These are phyloP conservation scores for Phytophthora tentaculata DNA, from an alignment of 352 stramenopile species.

Conservation along the genomic window DNA sequence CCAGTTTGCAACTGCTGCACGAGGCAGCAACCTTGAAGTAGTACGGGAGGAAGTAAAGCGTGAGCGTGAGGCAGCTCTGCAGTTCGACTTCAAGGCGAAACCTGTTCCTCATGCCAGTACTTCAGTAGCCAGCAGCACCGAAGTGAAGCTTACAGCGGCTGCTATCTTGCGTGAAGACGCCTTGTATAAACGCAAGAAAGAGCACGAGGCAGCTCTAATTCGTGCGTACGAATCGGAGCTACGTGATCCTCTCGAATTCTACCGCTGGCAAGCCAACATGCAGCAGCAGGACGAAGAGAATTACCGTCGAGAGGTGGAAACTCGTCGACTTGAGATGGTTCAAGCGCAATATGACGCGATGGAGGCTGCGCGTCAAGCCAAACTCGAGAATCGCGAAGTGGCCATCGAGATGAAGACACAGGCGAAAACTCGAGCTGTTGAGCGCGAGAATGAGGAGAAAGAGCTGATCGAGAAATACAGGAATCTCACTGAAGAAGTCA, in stretches of 20 bases:
- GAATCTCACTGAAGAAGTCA: slow-evolving; percentile 64
- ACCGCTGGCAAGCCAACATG: slow-evolving; percentile 91
- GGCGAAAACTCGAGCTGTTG: slow-evolving; percentile 64
- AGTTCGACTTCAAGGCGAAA: slow-evolving; percentile 84
- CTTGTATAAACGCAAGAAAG: slow-evolving; percentile 92
- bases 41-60: slow-evolving; percentile 76
- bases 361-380: slow-evolving; percentile 65
- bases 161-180: slow-evolving; percentile 93
- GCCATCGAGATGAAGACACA: slow-evolving; percentile 82
- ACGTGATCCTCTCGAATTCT: slow-evolving; percentile 91
- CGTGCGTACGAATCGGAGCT: slow-evolving; percentile 91
- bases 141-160: slow-evolving; percentile 89
- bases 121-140: slow-evolving; percentile 25
- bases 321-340: slow-evolving; percentile 81
- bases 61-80: slow-evolving; percentile 53
- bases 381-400: slow-evolving; percentile 84
- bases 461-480: slow-evolving; percentile 64
- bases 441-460: slow-evolving; percentile 66
- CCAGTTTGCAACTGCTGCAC: slow-evolving; percentile 75
- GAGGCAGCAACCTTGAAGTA: slow-evolving; percentile 72
- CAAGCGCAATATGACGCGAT: slow-evolving; percentile 85
- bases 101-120: slow-evolving; percentile 55
- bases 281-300: slow-evolving; percentile 78
- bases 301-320: slow-evolving; percentile 74
- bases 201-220: slow-evolving; percentile 87